Conservation (phyloP, 2,329 filamentous ascomycete species). For the Graphium sp. region DNA sequence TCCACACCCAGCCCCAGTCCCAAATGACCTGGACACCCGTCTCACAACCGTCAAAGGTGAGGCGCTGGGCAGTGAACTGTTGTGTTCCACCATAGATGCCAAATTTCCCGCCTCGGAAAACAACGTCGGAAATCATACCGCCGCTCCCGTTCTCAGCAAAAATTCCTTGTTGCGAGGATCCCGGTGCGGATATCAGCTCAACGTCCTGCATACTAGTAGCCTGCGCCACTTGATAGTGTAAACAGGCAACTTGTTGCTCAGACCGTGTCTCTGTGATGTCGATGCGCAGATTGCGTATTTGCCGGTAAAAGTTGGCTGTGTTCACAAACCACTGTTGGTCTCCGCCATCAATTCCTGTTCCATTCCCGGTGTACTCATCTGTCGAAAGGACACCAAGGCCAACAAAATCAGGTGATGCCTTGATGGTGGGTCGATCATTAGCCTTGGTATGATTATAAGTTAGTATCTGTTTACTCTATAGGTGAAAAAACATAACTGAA, state of each 20-base stretch:
- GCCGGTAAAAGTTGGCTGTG: slow-evolving; percentile 6
- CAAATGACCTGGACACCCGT: slow-evolving; percentile 53
- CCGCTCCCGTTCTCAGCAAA: slow-evolving; percentile 18
- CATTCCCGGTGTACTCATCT: slow-evolving; percentile 6
- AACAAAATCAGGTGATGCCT: slow-evolving; percentile 2
- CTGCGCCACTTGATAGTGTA: slow-evolving; percentile 11
- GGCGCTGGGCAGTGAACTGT: slow-evolving; percentile 52
- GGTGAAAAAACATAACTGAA: too few relatives aligned
- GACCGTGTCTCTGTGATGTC: slow-evolving; percentile 4
- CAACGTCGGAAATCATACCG: slow-evolving; percentile 38
- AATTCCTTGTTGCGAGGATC: slow-evolving; percentile 7
- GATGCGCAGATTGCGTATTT: slow-evolving; percentile 7
- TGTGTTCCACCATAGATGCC: slow-evolving; percentile 42
- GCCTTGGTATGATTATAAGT: slow-evolving; percentile 6
- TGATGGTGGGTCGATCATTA: slow-evolving; percentile 3
- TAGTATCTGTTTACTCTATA: too few relatives aligned
- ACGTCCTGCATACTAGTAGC: slow-evolving; percentile 10
- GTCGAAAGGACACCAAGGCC: slow-evolving; percentile 6
- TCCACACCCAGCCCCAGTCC: slow-evolving; percentile 53
- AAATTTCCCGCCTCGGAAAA: slow-evolving; percentile 38
- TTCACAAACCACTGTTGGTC: slow-evolving; percentile 7
- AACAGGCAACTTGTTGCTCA: slow-evolving; percentile 1
- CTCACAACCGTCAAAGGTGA: slow-evolving; percentile 47
- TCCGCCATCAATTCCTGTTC: slow-evolving; percentile 4
- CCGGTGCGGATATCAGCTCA: slow-evolving; percentile 5